Conservation (phyloP, 495 filamentous ascomycete genomes). For the Xylaria curta region DNA sequence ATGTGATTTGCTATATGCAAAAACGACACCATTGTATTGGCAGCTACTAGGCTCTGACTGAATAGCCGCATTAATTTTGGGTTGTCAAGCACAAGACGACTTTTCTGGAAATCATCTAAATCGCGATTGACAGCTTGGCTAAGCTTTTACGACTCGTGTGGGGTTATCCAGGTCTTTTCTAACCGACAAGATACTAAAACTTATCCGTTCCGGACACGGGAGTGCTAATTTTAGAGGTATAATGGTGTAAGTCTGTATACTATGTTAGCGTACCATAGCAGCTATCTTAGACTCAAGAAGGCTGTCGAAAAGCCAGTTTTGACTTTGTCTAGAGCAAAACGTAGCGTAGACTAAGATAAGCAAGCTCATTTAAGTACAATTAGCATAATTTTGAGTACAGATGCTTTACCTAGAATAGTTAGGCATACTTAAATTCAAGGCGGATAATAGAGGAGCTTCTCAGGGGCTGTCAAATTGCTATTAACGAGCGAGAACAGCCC, state of each 20-base stretch:
- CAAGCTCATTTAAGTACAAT: not conserved
- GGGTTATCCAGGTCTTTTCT: not conserved
- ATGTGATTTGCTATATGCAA: not conserved
- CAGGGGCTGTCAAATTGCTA: constrained; percentile 10
- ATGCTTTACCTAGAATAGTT: not conserved
- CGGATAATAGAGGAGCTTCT: constrained; percentile 8
- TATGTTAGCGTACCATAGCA: not conserved
- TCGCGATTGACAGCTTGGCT: not conserved
- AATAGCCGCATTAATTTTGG: not conserved
- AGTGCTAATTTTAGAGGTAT: not conserved
- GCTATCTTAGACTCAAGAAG: not conserved
- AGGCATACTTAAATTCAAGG: not conserved
- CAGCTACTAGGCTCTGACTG: not conserved
- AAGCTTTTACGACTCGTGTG: not conserved
- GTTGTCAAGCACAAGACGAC: not conserved
- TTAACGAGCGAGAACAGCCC: constrained; percentile 9
- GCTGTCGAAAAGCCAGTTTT: not conserved
- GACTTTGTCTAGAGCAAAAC: not conserved
- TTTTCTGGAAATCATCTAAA: not conserved
- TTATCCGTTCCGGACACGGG: not conserved
- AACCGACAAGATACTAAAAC: not conserved
- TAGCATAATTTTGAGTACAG: not conserved
- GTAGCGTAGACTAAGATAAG: not conserved
- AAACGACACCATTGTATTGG: not conserved
- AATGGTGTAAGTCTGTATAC: not conserved